A percentile compares a stretch with the other conserved stretches of the same genome.
Conservation (phyloP, 371 early-diverging fungal genomes). For the Saksenaea oblongispora region DNA sequence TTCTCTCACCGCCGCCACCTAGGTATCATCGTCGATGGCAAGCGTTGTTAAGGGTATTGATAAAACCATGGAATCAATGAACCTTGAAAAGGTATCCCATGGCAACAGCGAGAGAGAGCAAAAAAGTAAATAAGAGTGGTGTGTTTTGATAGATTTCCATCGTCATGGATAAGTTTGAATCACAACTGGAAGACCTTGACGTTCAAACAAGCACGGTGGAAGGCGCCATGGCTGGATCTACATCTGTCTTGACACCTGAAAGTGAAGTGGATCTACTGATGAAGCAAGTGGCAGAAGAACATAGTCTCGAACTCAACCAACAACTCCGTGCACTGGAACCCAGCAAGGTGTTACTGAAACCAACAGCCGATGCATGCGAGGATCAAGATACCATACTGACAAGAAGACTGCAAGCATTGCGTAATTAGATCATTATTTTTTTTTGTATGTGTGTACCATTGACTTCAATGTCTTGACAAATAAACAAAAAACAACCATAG, state of each 20-base stretch:
- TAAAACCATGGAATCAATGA: constrained; percentile 90
- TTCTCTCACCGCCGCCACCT: background rate
- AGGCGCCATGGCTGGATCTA: constrained; percentile 84
- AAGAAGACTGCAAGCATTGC: constrained; percentile 35
- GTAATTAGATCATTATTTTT: constrained; percentile 32
- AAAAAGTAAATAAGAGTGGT: background rate
- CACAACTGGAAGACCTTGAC: constrained; percentile 92
- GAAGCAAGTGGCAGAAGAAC: constrained; percentile 94
- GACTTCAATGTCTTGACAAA: too few species aligned
- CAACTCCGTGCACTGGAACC: constrained; percentile 56
- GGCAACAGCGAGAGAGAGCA: background rate
- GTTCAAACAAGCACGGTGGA: constrained; percentile 94
- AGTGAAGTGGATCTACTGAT: constrained; percentile 89
- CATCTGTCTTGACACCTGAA: constrained; percentile 81
- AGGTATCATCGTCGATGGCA: constrained; percentile 77
- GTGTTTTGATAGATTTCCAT: constrained; percentile 66
- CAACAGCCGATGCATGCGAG: constrained; percentile 15
- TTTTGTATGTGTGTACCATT: too few species aligned
- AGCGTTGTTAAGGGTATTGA: constrained; percentile 91
- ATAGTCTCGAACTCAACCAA: constrained; percentile 83
- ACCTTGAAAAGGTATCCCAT: constrained; percentile 77
- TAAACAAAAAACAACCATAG: too few species aligned
- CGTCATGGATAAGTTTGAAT: constrained; percentile 95
- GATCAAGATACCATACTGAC: constrained; percentile 33
- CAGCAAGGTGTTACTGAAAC: constrained; percentile 31